These are phyloP conservation scores for Marsdenia floribunda DNA, from an alignment of 257 asterid species.

Conservation along the genomic window DNA sequence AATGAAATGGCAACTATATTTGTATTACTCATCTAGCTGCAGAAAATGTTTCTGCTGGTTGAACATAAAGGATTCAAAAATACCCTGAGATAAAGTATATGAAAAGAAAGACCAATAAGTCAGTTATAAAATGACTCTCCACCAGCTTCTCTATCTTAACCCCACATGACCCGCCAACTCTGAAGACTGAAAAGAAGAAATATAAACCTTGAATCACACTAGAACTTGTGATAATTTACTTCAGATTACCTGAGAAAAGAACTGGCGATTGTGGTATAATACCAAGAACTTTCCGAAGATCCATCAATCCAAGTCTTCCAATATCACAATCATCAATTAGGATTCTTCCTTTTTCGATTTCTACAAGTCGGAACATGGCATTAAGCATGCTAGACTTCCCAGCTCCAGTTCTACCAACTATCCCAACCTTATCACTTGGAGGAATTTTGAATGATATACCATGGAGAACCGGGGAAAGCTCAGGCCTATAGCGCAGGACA, in stretches of 20 bases:
- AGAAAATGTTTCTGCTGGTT: neutral
- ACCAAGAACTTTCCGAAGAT: slow-evolving; percentile 91
- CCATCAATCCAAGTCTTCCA: slow-evolving; percentile 72
- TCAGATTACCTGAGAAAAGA: slow-evolving; percentile 78
- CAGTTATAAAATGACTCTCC: neutral
- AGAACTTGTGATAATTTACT: neutral
- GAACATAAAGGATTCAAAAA: neutral
- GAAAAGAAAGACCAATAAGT: neutral
- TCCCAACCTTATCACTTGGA: slow-evolving; percentile 90
- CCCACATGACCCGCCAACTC: neutral
- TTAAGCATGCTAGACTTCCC: slow-evolving; percentile 98
- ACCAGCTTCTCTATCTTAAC: neutral
- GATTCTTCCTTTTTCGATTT: slow-evolving; percentile 76
- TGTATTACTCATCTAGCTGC: neutral
- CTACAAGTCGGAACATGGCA: slow-evolving; percentile 89
- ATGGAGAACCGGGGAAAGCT: slow-evolving; percentile 91
- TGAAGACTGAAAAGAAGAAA: neutral
- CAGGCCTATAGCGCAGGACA: slow-evolving; percentile 87
- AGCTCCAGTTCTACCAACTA: slow-evolving; percentile 97
- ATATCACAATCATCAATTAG: slow-evolving; percentile 73
- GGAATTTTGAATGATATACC: slow-evolving; percentile 77
- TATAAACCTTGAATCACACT: neutral
- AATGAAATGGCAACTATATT: neutral
- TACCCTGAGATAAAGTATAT: neutral
- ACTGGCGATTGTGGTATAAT: slow-evolving; percentile 97